A percentile compares a stretch with the other conserved stretches of the same genome.
Conservation (phyloP, 2,329 filamentous ascomycete genomes). For the Sarocladium brachiariae region DNA sequence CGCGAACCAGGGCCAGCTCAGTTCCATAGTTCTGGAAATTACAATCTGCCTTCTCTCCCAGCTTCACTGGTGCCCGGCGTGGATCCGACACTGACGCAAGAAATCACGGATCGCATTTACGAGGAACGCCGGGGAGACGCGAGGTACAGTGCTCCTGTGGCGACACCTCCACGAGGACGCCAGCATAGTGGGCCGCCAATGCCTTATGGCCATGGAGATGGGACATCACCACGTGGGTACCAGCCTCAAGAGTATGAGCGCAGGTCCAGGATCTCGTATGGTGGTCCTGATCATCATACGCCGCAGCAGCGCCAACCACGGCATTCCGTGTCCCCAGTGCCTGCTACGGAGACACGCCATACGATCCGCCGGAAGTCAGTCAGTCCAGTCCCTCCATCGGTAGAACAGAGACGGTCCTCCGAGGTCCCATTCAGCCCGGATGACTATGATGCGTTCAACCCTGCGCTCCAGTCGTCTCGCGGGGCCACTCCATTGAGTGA, state of each 20-base stretch:
- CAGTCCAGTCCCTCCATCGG: slow-evolving; percentile 56
- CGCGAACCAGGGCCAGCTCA: slow-evolving; percentile 23
- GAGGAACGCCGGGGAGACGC: slow-evolving; percentile 44
- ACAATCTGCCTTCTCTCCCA: slow-evolving; percentile 43
- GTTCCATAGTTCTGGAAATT: slow-evolving; percentile 26
- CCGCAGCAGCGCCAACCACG: slow-evolving; percentile 9
- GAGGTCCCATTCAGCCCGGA: slow-evolving; percentile 68
- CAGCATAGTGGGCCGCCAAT: slow-evolving; percentile 25
- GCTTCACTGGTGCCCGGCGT: slow-evolving; percentile 52
- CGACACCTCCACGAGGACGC: slow-evolving; percentile 36
- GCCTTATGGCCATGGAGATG: slow-evolving; percentile 15
- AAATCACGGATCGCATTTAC: slow-evolving; percentile 51
- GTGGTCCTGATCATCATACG: slow-evolving; percentile 19
- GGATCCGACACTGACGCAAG: slow-evolving; percentile 47
- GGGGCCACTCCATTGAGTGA: slow-evolving; percentile 15
- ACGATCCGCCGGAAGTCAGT: slow-evolving; percentile 66
- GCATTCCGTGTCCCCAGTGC: slow-evolving; percentile 5
- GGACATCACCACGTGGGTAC: neutral
- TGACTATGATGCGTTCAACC: slow-evolving; percentile 68
- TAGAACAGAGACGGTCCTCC: slow-evolving; percentile 38
- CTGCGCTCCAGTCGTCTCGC: slow-evolving; percentile 35
- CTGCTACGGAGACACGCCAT: slow-evolving; percentile 30
- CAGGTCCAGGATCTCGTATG: slow-evolving; percentile 32
- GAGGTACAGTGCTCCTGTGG: slow-evolving; percentile 35
- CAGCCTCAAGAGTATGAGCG: slow-evolving; percentile 31